These are phyloP conservation scores for Areca catechu DNA, from an alignment of 176 grass and related monocot species.

Conservation along the genomic window DNA sequence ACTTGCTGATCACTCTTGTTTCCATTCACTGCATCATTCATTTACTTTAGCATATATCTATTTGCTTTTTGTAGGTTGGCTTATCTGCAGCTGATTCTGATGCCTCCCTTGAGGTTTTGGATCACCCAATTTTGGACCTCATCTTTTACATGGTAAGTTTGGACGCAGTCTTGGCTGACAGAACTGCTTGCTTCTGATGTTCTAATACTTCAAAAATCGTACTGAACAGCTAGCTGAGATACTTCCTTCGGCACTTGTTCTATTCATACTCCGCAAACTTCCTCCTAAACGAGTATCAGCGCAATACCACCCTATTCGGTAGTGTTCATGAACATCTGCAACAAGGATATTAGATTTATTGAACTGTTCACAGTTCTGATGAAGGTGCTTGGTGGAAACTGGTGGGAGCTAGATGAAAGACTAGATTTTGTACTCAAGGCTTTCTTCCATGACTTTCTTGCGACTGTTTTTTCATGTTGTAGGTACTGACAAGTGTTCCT, in stretches of 20 bases:
- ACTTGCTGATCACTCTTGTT: too few relatives aligned
- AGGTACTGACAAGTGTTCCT: too few relatives aligned
- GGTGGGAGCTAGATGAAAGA: too few relatives aligned
- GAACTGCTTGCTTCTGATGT: too few relatives aligned
- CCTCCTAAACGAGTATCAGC: conserved; percentile 64
- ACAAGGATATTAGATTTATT: too few relatives aligned
- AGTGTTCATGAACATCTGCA: not conserved
- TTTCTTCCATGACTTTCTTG: too few relatives aligned
- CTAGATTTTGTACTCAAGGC: too few relatives aligned
- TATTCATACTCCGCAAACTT: conserved; percentile 80
- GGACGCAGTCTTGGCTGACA: too few relatives aligned
- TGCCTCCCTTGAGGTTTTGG: conserved; percentile 63
- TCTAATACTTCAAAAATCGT: not conserved
- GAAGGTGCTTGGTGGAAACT: too few relatives aligned
- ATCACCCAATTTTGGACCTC: conserved; percentile 85
- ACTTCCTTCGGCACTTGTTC: conserved; percentile 75
- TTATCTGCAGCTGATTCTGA: conserved; percentile 66
- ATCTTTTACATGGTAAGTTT: conserved; percentile 74
- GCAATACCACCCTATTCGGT: conserved; percentile 55
- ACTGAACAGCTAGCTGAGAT: conserved; percentile 60
- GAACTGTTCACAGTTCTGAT: too few relatives aligned
- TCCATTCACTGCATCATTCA: too few relatives aligned
- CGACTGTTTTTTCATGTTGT: too few relatives aligned
- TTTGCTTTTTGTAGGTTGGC: conserved; percentile 33
- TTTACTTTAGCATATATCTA: not conserved